These are phyloP conservation scores for sorghum (Sorghum bicolor) DNA, from an alignment of 176 grass and related monocot genomes.

Conservation along the genomic window Sorghum_bicolor_NCBIv3 NC_012879.2:14173001-14173500, in stretches of 20 bases:
- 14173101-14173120: neutral
- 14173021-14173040: neutral
- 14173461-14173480: conserved; percentile 29
- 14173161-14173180: neutral
- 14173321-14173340: too few species aligned
- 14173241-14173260: neutral
- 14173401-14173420: too few species aligned
- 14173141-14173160: neutral
- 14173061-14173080: neutral
- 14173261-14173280: neutral
- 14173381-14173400: neutral
- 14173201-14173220: neutral
- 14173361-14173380: neutral
- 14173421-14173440: neutral
- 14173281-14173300: neutral
- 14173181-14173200: neutral
- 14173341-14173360: neutral
- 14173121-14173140: neutral
- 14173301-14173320: neutral
- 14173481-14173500: conserved; percentile 9
- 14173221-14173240: neutral
- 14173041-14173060: neutral
- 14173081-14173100: neutral
- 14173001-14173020: neutral
- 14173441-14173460: conserved; percentile 5